phyloP scores from a whole-genome alignment of 352 stramenopile species.

The Blastocystis sp. region DNA sequence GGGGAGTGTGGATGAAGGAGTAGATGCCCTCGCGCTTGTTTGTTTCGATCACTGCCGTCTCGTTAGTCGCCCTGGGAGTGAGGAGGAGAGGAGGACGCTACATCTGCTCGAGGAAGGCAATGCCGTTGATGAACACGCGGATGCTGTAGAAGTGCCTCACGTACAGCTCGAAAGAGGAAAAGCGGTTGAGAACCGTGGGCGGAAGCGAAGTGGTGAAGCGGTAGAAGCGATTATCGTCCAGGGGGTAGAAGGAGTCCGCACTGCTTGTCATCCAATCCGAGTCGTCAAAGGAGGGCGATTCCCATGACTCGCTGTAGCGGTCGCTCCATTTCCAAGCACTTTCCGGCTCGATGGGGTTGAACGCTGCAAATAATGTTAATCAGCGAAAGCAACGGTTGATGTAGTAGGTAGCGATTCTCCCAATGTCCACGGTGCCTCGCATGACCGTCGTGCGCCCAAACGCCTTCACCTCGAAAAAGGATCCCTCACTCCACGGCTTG shows the following conservation, averaged over 20 bases:
- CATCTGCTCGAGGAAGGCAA: slow-evolving; percentile 15
- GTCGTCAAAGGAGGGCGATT: slow-evolving; percentile 5
- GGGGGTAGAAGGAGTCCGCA: slow-evolving; percentile 12
- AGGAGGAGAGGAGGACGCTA: background rate
- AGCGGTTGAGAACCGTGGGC: background rate
- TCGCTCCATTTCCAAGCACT: slow-evolving; percentile 36
- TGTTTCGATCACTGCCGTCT: background rate
- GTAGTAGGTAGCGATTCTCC: slow-evolving; percentile 23
- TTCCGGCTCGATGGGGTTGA: slow-evolving; percentile 6
- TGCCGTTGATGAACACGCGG: slow-evolving; percentile 36
- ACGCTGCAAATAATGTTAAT: slow-evolving; percentile 26
- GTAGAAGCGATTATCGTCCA: slow-evolving; percentile 21
- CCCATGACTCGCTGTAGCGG: background rate
- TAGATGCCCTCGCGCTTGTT: slow-evolving; percentile 22
- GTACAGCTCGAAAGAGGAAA: slow-evolving; percentile 47
- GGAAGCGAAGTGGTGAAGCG: background rate
- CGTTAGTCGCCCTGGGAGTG: background rate
- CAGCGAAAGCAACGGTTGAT: background rate
- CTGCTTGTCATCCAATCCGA: background rate
- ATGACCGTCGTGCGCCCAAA: slow-evolving; percentile 43
- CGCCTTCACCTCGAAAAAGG: slow-evolving; percentile 50
- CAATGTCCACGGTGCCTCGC: slow-evolving; percentile 32
- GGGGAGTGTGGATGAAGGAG: background rate
- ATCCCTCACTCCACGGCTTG: slow-evolving; percentile 8
- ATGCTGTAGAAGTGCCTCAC: slow-evolving; percentile 11